phyloP scores from a whole-genome alignment of 108 stramenopile genomes.

The Skeletonema tropicum region DNA sequence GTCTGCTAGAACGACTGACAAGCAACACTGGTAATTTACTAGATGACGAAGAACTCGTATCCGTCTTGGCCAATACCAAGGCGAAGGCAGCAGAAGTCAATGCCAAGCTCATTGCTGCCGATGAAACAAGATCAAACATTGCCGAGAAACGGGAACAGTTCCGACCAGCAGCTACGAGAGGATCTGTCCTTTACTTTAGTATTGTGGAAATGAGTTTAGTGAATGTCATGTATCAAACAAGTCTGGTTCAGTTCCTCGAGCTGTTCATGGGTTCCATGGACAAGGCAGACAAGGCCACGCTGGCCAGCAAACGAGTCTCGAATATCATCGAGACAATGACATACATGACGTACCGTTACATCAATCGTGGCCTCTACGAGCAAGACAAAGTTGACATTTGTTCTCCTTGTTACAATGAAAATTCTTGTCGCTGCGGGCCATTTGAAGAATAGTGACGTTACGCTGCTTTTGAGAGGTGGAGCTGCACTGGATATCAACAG shows the following conservation, averaged over 20 bases:
- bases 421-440: slow-evolving; percentile 82
- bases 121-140: slow-evolving; percentile 85
- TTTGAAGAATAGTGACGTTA: slow-evolving; percentile 72
- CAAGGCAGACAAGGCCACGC: slow-evolving; percentile 78
- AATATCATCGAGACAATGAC: slow-evolving; percentile 95
- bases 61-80: slow-evolving; percentile 90
- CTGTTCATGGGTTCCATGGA: slow-evolving; percentile 92
- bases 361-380: slow-evolving; percentile 93
- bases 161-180: slow-evolving; percentile 88
- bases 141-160: slow-evolving; percentile 93
- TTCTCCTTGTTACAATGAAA: slow-evolving; percentile 87
- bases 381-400: slow-evolving; percentile 90
- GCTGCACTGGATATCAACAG: slow-evolving; percentile 87
- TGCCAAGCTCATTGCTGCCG: slow-evolving; percentile 83
- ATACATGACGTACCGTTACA: slow-evolving; percentile 89
- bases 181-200: slow-evolving; percentile 89
- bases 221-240: slow-evolving; percentile 94
- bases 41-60: slow-evolving; percentile 91
- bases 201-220: slow-evolving; percentile 90
- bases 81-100: slow-evolving; percentile 92
- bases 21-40: slow-evolving; percentile 87
- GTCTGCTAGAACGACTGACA: slow-evolving; percentile 82
- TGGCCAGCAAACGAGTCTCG: slow-evolving; percentile 85
- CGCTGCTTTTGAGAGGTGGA: slow-evolving; percentile 85
- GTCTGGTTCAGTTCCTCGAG: slow-evolving; percentile 83